Conservation (phyloP, 495 filamentous ascomycete species). For the Penicillium pulvis region DNA sequence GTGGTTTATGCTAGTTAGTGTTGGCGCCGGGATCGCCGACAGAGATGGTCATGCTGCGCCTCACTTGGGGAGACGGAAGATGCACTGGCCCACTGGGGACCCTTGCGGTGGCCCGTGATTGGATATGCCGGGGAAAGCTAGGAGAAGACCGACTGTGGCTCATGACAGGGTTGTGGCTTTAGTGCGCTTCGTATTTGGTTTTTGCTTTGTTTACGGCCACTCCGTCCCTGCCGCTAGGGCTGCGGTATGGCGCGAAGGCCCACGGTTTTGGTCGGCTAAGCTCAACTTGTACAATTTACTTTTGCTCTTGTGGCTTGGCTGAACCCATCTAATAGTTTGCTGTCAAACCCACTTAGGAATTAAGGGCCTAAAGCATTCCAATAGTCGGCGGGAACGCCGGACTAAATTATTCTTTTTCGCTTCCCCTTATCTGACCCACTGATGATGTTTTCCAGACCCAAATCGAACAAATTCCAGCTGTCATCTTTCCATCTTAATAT, state of each 20-base stretch:
- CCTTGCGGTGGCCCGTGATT: background rate
- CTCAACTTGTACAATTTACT: background rate
- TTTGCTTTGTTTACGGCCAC: conserved; percentile 19
- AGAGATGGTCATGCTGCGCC: conserved; percentile 26
- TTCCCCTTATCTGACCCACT: conserved; percentile 12
- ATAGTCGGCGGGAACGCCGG: background rate
- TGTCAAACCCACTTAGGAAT: background rate
- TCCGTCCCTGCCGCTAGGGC: conserved; percentile 12
- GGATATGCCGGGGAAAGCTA: background rate
- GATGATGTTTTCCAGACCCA: conserved; percentile 12
- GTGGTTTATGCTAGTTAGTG: background rate
- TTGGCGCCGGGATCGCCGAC: conserved; percentile 28
- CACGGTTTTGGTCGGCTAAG: background rate
- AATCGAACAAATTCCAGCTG: background rate
- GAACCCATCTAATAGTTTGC: background rate
- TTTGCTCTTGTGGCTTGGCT: background rate
- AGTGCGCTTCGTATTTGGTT: conserved; percentile 4
- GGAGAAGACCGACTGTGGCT: conserved; percentile 22
- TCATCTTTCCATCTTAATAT: background rate
- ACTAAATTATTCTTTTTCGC: background rate
- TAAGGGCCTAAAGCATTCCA: background rate
- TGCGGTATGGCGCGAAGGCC: conserved; percentile 1
- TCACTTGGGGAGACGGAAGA: conserved; percentile 6
- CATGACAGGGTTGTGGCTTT: conserved; percentile 20
- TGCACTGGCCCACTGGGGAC: conserved; percentile 1